A percentile compares a stretch with the other conserved stretches of the same genome.
These are phyloP conservation scores for Cytospora schulzeri DNA, from an alignment of 2,329 filamentous ascomycete species.

Conservation along the genomic window DNA sequence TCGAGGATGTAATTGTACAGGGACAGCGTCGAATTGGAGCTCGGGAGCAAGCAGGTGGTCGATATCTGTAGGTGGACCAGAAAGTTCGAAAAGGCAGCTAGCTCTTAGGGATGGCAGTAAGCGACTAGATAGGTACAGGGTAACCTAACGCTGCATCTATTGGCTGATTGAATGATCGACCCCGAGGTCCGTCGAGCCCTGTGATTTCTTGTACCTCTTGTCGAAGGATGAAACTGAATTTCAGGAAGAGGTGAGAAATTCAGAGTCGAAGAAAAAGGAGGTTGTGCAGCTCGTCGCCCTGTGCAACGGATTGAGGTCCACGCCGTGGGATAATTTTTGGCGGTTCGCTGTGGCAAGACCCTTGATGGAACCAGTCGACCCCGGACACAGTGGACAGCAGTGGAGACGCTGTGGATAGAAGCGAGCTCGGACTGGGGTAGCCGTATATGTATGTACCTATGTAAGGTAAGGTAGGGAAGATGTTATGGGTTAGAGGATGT, in stretches of 20 bases:
- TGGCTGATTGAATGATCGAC: slow-evolving; percentile 26
- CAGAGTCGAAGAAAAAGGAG: slow-evolving; percentile 24
- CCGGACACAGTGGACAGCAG: slow-evolving; percentile 27
- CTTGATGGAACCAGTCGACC: slow-evolving; percentile 16
- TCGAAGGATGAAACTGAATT: slow-evolving; percentile 5
- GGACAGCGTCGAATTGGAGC: slow-evolving; percentile 9
- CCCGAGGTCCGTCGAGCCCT: slow-evolving; percentile 18
- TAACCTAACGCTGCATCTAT: slow-evolving; percentile 40
- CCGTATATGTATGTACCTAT: neutral
- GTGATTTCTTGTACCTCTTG: slow-evolving; percentile 12
- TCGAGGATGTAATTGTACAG: slow-evolving; percentile 11
- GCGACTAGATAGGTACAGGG: slow-evolving; percentile 32
- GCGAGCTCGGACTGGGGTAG: slow-evolving; percentile 23
- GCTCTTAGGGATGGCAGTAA: slow-evolving; percentile 18
- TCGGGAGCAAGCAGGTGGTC: slow-evolving; percentile 12
- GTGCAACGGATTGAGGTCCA: slow-evolving; percentile 28
- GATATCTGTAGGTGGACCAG: slow-evolving; percentile 32
- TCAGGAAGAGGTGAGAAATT: slow-evolving; percentile 7
- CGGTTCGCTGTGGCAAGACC: slow-evolving; percentile 27
- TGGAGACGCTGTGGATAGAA: slow-evolving; percentile 11
- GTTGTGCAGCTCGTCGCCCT: slow-evolving; percentile 25
- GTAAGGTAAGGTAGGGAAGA: slow-evolving; percentile 5
- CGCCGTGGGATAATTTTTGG: slow-evolving; percentile 26
- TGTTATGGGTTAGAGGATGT: slow-evolving; percentile 17
- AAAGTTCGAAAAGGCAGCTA: slow-evolving; percentile 29